A percentile compares a stretch with the other conserved stretches of the same genome.
phyloP scores from a whole-genome alignment of 2,329 filamentous ascomycete species.

The Ceratocystiopsis sp. region DNA sequence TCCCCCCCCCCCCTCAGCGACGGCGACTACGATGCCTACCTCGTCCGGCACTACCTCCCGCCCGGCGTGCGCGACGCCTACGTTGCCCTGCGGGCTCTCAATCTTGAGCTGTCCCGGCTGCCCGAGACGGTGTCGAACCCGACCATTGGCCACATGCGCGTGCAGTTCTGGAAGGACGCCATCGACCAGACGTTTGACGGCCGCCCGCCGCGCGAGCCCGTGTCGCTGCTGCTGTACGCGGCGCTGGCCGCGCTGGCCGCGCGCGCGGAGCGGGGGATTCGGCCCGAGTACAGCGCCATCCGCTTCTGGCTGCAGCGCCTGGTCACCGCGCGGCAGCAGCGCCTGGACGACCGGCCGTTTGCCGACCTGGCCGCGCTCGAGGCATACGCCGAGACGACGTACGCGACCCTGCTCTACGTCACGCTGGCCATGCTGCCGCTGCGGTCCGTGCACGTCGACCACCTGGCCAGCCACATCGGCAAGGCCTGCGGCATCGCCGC shows the following conservation, averaged over 20 bases:
- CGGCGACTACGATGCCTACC: constrained; percentile 76
- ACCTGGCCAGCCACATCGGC: constrained; percentile 86
- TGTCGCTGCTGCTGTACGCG: constrained; percentile 66
- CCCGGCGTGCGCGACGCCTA: constrained; percentile 62
- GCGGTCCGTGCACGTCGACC: constrained; percentile 70
- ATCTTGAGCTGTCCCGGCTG: constrained; percentile 78
- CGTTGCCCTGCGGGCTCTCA: constrained; percentile 78
- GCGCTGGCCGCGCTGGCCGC: constrained; percentile 46
- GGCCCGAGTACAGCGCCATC: constrained; percentile 24
- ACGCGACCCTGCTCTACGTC: constrained; percentile 81
- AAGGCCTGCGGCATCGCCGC: constrained; percentile 84
- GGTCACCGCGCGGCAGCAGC: constrained; percentile 64
- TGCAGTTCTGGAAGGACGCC: constrained; percentile 89
- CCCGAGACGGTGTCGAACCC: constrained; percentile 79
- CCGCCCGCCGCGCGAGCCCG: constrained; percentile 72
- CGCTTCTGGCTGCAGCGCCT: constrained; percentile 63
- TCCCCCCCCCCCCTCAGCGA: too few relatives aligned
- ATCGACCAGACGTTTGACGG: constrained; percentile 58
- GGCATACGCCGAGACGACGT: constrained; percentile 84
- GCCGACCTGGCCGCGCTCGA: constrained; percentile 57
- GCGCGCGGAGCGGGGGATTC: constrained; percentile 14
- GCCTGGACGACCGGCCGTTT: constrained; percentile 73
- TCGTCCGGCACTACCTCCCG: constrained; percentile 74
- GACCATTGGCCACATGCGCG: constrained; percentile 73
- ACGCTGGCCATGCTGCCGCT: constrained; percentile 66